A percentile compares a stretch with the other conserved stretches of the same genome.
Conservation (phyloP, 768 basidiomycete species). For the Mycena kentingensis region DNA sequence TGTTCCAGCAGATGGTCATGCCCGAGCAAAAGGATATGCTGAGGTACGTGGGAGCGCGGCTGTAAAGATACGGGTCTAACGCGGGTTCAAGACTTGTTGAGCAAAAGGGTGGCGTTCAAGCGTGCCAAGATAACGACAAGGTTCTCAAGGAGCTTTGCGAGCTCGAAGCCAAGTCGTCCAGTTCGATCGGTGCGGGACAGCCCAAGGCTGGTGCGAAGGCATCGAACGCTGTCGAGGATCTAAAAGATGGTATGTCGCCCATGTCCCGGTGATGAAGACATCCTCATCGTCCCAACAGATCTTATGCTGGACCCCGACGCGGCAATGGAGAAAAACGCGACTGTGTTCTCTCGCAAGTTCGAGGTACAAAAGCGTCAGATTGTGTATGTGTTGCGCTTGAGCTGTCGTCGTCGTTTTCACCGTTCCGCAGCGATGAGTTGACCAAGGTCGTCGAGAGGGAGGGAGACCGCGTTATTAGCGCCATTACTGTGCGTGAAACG, state of each 20-base stretch:
- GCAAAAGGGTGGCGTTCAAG: slow-evolving; percentile 28
- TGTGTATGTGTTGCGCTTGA: slow-evolving; percentile 8
- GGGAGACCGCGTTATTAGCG: slow-evolving; percentile 34
- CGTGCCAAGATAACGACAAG: slow-evolving; percentile 29
- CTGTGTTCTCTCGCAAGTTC: slow-evolving; percentile 37
- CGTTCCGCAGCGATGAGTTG: slow-evolving; percentile 26
- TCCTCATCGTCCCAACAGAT: no score
- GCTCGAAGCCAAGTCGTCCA: slow-evolving; percentile 8
- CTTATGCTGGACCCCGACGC: slow-evolving; percentile 28
- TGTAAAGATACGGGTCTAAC: neutral
- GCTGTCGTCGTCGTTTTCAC: neutral
- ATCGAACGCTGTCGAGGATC: slow-evolving; percentile 15
- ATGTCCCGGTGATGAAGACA: no score
- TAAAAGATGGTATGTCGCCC: no score
- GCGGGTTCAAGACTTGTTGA: slow-evolving; percentile 17
- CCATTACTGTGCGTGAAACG: slow-evolving; percentile 1
- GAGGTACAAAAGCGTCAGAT: slow-evolving; percentile 35
- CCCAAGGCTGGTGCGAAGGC: slow-evolving; percentile 1
- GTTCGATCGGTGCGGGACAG: neutral
- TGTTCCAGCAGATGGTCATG: slow-evolving; percentile 27
- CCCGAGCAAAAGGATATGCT: slow-evolving; percentile 30
- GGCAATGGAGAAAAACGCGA: slow-evolving; percentile 31
- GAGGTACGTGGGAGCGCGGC: neutral
- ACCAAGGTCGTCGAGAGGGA: slow-evolving; percentile 30
- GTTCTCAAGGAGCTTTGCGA: slow-evolving; percentile 26